These are phyloP conservation scores for Magnolia sinica DNA, from an alignment of 164 flowering plant species.

Conservation along the genomic window DNA sequence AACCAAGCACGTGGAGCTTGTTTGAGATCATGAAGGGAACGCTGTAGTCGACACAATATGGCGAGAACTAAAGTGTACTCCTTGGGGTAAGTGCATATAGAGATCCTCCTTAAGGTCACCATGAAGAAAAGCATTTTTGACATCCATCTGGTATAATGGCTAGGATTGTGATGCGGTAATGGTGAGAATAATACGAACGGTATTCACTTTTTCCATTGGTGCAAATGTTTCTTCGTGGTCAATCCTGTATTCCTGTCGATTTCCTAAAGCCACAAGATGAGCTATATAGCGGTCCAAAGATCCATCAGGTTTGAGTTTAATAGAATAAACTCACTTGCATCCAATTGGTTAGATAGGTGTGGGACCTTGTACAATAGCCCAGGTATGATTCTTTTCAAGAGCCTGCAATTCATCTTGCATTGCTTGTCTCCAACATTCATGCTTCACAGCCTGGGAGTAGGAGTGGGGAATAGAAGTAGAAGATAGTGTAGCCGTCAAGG, in stretches of 20 bases:
- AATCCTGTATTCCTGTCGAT: not conserved
- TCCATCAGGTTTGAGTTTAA: not conserved
- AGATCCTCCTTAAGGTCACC: too few relatives aligned
- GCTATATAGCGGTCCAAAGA: not conserved
- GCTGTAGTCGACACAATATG: not conserved
- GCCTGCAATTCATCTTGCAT: not conserved
- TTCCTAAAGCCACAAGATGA: not conserved
- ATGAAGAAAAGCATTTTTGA: too few relatives aligned
- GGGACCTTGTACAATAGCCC: not conserved
- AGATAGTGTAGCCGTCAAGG: not conserved
- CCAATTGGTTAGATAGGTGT: not conserved
- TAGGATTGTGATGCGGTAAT: too few relatives aligned
- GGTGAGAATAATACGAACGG: too few relatives aligned
- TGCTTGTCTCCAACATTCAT: not conserved
- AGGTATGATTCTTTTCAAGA: not conserved
- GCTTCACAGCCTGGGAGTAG: not conserved
- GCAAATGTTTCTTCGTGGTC: not conserved
- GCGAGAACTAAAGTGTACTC: not conserved
- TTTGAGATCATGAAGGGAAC: too few relatives aligned
- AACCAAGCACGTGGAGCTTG: not conserved
- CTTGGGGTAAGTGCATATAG: too few relatives aligned
- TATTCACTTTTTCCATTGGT: not conserved
- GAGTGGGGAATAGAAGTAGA: not conserved
- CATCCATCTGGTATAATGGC: too few relatives aligned
- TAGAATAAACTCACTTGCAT: not conserved